phyloP scores from a whole-genome alignment of 2,329 filamentous ascomycete genomes.

The Alternaria ethzedia region DNA sequence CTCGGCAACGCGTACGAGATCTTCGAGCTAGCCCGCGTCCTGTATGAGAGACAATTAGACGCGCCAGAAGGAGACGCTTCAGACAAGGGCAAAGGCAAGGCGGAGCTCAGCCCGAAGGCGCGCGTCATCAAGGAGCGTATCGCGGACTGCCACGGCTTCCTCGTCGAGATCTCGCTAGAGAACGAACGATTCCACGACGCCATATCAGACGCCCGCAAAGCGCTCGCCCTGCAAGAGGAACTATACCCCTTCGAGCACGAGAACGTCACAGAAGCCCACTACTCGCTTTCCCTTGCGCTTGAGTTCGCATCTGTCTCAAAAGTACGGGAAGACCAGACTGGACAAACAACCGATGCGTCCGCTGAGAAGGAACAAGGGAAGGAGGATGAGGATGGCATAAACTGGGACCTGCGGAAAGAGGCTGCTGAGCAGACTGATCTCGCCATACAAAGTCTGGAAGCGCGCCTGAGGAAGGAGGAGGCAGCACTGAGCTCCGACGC shows the following conservation, averaged over 20 bases:
- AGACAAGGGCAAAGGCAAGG: constrained; percentile 57
- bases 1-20: constrained; percentile 69
- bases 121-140: constrained; percentile 73
- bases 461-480: constrained; percentile 74
- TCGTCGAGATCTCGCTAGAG: constrained; percentile 96
- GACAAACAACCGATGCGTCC: constrained; percentile 41
- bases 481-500: constrained; percentile 61
- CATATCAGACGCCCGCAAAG: constrained; percentile 80
- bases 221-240: constrained; percentile 78
- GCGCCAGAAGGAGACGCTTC: constrained; percentile 42
- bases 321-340: constrained; percentile 59
- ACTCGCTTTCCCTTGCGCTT: constrained; percentile 91
- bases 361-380: constrained; percentile 39
- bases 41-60: constrained; percentile 64
- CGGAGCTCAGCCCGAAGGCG: constrained; percentile 43
- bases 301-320: constrained; percentile 87
- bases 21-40: constrained; percentile 66
- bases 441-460: constrained; percentile 74
- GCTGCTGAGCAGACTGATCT: constrained; percentile 74
- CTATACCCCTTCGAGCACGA: constrained; percentile 82
- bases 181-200: constrained; percentile 91
- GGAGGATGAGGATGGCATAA: constrained; percentile 61
- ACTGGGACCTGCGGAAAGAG: constrained; percentile 74
- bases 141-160: constrained; percentile 90
- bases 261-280: constrained; percentile 91